Evolutionary conservation across 371 early-diverging fungal species (phyloP), one percentile per base, ranked within the genome.

Genomic region (Batkoa obscura): DNA sequence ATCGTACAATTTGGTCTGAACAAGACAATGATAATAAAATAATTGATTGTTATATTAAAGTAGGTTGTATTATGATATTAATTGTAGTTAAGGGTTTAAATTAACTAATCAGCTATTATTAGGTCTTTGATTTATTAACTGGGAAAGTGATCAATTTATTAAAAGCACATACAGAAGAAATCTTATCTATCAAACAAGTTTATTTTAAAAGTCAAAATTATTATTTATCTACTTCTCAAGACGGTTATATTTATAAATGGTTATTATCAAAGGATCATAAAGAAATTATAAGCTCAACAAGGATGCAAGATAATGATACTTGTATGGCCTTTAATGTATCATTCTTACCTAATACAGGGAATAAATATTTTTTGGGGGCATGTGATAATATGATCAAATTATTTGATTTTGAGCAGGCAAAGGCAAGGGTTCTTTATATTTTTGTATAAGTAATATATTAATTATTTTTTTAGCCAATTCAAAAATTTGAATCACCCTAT

Each of bases 291-390:
- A 69, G 70, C 5, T 64, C 73, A 37, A 78, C 66, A 2, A 69
- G 69, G 48, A 79, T 93, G 75, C 68, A 67, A 32, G 92, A 93
- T 48, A 84, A 83, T 10, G 69, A 81, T 10, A 90, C 90, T 0
- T 91, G 90, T 67, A 93, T 93, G 90, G 91, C 88, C 3, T 93
- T 93, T 68, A 87, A 83, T 0, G 81, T 88, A 1, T 83, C 89
- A 0, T 92, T 92, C 66, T 67, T 90, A n/a, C 92, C 94, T 1
- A 76, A 87, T 59, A 83, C 86, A 0, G 94, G 90, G 37, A 92
- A 93, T 69, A 81, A 79, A 56, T 90, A 83, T 68, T 90, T 93
- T 65, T 57, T 88, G 35, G 89, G 86, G 1, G 84, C 94, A 1
- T 83, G 84, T 36, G 94, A 93, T 60, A 88, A 83, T 59, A 78